Conservation (phyloP, 2,329 filamentous ascomycete genomes). For the Cladophialophora carrionii region DNA sequence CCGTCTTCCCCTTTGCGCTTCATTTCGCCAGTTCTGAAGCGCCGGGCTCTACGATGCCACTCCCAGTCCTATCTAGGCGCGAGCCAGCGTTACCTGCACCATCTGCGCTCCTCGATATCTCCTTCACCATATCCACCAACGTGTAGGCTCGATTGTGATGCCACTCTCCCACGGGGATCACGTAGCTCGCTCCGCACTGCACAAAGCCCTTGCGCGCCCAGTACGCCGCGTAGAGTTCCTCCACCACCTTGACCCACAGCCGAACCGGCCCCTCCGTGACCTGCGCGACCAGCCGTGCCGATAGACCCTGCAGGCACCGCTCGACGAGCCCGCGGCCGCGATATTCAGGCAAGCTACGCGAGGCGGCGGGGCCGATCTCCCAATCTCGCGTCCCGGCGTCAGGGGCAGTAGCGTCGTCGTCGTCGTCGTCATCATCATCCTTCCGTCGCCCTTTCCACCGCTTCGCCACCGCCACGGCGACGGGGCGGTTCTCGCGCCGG, state of each 20-base stretch:
- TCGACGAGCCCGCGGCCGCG: conserved; percentile 13
- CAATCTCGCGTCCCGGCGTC: conserved; percentile 13
- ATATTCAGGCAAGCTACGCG: conserved; percentile 14
- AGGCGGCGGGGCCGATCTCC: conserved; percentile 15
- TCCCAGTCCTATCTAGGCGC: conserved; percentile 9
- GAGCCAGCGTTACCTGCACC: conserved; percentile 9
- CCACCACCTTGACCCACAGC: conserved; percentile 17
- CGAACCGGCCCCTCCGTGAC: conserved; percentile 13
- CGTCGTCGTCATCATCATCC: conserved; percentile 6
- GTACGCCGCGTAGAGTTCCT: conserved; percentile 12
- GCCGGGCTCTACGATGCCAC: conserved; percentile 13
- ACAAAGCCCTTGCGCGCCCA: conserved; percentile 17
- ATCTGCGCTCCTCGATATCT: conserved; percentile 12
- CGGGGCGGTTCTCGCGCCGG: conserved; percentile 10
- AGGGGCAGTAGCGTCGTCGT: conserved; percentile 1
- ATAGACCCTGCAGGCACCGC: conserved; percentile 15
- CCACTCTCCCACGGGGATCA: conserved; percentile 15
- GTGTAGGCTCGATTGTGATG: conserved; percentile 17
- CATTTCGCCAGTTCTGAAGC: conserved; percentile 15
- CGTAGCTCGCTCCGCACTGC: conserved; percentile 10
- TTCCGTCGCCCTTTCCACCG: conserved; percentile 18
- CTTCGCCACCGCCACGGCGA: conserved; percentile 11
- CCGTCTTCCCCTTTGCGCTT: conserved; percentile 10
- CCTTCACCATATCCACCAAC: conserved; percentile 17
- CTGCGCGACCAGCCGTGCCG: conserved; percentile 10